A percentile compares a stretch with the other conserved stretches of the same genome.
phyloP scores from a whole-genome alignment of 306 rosid genomes.

The Pyrus bretschneideri region DNA sequence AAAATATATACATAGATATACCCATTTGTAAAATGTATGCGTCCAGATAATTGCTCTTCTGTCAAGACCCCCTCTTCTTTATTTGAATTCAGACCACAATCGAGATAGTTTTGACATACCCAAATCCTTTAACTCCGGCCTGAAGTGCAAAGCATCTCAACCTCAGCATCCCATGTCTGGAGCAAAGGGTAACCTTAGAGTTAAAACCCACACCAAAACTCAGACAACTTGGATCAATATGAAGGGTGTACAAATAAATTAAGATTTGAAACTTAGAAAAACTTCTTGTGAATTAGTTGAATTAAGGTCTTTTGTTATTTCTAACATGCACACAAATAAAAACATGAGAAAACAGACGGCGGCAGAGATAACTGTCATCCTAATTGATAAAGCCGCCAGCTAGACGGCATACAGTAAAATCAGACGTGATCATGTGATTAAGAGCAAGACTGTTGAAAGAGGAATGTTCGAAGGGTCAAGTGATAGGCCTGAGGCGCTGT shows the following conservation, averaged over 20 bases:
- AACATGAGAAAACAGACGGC: background rate
- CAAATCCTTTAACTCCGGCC: constrained; percentile 9
- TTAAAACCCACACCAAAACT: constrained; percentile 2
- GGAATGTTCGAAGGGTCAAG: background rate
- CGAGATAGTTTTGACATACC: background rate
- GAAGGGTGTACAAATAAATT: background rate
- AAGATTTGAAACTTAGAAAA: background rate
- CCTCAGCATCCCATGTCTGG: constrained; percentile 57
- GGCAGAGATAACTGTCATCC: background rate
- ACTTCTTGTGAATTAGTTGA: background rate
- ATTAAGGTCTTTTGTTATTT: background rate
- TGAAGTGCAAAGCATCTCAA: constrained; percentile 35
- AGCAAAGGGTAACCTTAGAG: constrained; percentile 23
- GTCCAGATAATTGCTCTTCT: constrained; percentile 24
- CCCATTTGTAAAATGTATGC: constrained; percentile 6
- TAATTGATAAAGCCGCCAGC: background rate
- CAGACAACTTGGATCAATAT: background rate
- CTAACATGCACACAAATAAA: background rate
- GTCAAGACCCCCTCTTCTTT: constrained; percentile 16
- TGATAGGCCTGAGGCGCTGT: background rate
- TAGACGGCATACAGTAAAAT: background rate
- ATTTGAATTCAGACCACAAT: constrained; percentile 23
- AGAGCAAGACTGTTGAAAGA: background rate
- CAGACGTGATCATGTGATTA: background rate
- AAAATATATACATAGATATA: constrained; percentile 17